phyloP scores from a whole-genome alignment of 2,329 filamentous ascomycete species.

The Lasiodiplodia sp. region DNA sequence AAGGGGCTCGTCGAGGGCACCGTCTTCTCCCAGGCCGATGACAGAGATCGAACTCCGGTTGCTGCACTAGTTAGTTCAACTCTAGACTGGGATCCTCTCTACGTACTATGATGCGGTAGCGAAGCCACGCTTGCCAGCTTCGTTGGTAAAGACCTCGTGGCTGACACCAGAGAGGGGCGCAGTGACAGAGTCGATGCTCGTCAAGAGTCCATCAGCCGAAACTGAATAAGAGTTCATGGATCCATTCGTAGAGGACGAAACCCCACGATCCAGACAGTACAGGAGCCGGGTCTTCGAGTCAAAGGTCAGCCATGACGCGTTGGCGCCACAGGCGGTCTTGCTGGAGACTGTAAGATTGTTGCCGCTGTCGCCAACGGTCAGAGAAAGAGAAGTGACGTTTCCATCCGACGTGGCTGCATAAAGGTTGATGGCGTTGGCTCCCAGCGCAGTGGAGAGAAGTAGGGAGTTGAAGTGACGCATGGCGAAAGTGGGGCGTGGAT shows the following conservation, averaged over 20 bases:
- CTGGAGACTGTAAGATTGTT: conserved; percentile 2
- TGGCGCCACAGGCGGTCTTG: conserved; percentile 45
- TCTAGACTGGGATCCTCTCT: no score
- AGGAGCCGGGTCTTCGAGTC: conserved; percentile 58
- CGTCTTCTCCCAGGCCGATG: conserved; percentile 35
- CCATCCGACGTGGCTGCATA: conserved; percentile 19
- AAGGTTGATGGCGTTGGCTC: conserved; percentile 10
- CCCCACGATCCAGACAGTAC: conserved; percentile 68
- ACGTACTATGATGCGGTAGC: conserved; percentile 51
- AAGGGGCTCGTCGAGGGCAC: conserved; percentile 36
- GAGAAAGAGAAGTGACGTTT: conserved; percentile 13
- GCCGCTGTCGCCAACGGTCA: background rate
- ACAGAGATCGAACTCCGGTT: conserved; percentile 46
- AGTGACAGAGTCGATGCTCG: conserved; percentile 30
- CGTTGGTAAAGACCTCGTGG: conserved; percentile 50
- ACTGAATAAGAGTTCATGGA: conserved; percentile 49
- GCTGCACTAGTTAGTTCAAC: background rate
- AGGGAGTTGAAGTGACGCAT: conserved; percentile 2
- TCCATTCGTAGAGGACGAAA: conserved; percentile 54
- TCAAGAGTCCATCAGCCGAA: conserved; percentile 49
- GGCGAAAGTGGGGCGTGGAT: background rate
- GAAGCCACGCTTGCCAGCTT: conserved; percentile 45
- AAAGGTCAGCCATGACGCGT: conserved; percentile 68
- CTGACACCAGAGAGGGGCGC: conserved; percentile 51
- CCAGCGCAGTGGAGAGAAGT: background rate